Conservation (phyloP, 2,329 filamentous ascomycete species). For the Aurifilum marmelostoma region DNA sequence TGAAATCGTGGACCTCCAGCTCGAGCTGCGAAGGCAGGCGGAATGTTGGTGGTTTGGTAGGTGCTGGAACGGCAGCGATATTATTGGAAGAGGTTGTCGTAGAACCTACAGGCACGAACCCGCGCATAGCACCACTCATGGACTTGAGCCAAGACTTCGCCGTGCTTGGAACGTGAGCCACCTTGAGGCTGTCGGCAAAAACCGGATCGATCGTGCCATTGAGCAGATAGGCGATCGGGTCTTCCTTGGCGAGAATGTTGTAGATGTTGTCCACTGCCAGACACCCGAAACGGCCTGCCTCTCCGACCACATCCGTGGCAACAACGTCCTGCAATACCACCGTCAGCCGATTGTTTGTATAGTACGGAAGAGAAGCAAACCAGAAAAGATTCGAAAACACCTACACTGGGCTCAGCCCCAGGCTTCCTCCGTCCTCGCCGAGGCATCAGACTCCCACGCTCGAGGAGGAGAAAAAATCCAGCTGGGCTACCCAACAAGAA, state of each 20-base stretch:
- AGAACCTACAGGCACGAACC: constrained; percentile 59
- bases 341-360: neutral
- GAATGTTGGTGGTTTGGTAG: constrained; percentile 43
- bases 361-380: neutral
- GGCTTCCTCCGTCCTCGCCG: constrained; percentile 77
- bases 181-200: constrained; percentile 77
- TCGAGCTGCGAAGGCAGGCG: constrained; percentile 73
- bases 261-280: constrained; percentile 95
- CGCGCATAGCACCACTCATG: constrained; percentile 64
- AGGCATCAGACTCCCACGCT: constrained; percentile 72
- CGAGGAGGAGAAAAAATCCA: constrained; percentile 89
- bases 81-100: constrained; percentile 32
- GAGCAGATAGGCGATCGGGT: constrained; percentile 85
- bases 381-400: neutral
- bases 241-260: constrained; percentile 76
- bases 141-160: constrained; percentile 67
- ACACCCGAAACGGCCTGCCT: constrained; percentile 82
- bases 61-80: constrained; percentile 35
- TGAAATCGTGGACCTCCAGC: constrained; percentile 93
- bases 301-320: constrained; percentile 68
- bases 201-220: constrained; percentile 85
- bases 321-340: constrained; percentile 49
- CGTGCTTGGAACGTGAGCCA: constrained; percentile 77
- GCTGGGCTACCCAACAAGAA: constrained; percentile 90
- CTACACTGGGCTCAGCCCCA: constrained; percentile 62